Evolutionary conservation across 129 eudicot genomes (phyloP).

Genomic region (Oenanthe sinensis): DNA sequence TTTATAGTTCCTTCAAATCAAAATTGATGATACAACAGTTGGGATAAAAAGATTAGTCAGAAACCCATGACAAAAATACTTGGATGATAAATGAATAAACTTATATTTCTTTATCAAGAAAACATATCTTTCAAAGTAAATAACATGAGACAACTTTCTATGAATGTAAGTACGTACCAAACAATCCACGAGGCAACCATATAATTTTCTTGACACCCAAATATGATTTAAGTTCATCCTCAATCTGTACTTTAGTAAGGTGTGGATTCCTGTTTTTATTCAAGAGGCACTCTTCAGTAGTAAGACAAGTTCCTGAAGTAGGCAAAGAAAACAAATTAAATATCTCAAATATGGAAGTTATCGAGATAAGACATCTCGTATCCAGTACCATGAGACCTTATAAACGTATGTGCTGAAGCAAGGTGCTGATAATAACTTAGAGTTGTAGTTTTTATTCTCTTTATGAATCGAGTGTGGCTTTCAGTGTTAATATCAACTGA

Average conservation of each 20-base stretch:
- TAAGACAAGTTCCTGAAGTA: constrained; percentile 83
- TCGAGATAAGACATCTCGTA: background rate
- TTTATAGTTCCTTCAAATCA: constrained; percentile 5
- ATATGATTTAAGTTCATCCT: constrained; percentile 71
- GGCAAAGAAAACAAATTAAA: background rate
- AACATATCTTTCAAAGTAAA: too few species aligned
- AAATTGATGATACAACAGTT: background rate
- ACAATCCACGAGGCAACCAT: constrained; percentile 88
- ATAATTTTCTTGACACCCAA: constrained; percentile 71
- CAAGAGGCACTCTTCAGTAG: constrained; percentile 94
- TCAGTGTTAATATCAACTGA: background rate
- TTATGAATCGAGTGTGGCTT: background rate
- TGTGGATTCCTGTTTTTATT: constrained; percentile 84
- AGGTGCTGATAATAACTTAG: background rate
- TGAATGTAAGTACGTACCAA: constrained; percentile 32
- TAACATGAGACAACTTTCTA: background rate
- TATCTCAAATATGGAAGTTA: background rate
- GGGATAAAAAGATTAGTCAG: background rate
- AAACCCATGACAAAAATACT: background rate
- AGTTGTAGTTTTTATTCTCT: background rate
- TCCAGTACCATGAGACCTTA: background rate
- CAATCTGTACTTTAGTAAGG: constrained; percentile 71
- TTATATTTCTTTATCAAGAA: background rate
- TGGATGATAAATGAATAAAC: background rate
- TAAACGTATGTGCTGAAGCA: background rate